Conservation (phyloP, 139 green algal species). For the Volvox africanus region DNA sequence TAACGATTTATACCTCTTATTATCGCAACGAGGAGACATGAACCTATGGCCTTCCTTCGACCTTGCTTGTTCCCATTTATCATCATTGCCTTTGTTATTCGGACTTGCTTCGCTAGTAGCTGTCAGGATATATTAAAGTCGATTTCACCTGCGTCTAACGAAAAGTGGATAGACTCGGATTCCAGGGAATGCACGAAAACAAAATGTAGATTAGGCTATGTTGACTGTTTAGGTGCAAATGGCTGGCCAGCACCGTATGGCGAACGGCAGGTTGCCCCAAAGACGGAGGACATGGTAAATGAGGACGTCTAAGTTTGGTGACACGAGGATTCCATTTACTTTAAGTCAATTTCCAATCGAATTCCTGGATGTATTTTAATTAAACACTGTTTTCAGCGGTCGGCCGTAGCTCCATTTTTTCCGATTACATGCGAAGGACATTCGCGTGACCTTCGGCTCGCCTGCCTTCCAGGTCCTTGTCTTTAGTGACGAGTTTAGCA, state of each 20-base stretch:
- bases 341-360: background rate
- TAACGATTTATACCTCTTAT: background rate
- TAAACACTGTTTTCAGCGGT: no score
- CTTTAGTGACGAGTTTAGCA: constrained; percentile 69
- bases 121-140: background rate
- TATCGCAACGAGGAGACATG: background rate
- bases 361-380: background rate
- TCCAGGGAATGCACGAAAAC: constrained; percentile 49
- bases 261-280: background rate
- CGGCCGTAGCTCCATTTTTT: no score
- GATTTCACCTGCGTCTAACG: background rate
- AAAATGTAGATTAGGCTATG: constrained; percentile 30
- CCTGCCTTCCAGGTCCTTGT: constrained; percentile 54
- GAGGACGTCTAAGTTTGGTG: background rate
- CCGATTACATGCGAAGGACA: no score
- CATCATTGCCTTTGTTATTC: background rate
- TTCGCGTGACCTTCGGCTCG: background rate
- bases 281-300: constrained; percentile 10
- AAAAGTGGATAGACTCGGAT: constrained; percentile 57
- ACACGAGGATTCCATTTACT: background rate
- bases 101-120: background rate
- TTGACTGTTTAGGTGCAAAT: background rate
- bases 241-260: background rate
- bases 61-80: background rate
- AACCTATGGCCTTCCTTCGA: background rate